Evolutionary conservation across 192 early-diverging fungal genomes (phyloP).

Genomic region (Irineochytrium annulatum): DNA sequence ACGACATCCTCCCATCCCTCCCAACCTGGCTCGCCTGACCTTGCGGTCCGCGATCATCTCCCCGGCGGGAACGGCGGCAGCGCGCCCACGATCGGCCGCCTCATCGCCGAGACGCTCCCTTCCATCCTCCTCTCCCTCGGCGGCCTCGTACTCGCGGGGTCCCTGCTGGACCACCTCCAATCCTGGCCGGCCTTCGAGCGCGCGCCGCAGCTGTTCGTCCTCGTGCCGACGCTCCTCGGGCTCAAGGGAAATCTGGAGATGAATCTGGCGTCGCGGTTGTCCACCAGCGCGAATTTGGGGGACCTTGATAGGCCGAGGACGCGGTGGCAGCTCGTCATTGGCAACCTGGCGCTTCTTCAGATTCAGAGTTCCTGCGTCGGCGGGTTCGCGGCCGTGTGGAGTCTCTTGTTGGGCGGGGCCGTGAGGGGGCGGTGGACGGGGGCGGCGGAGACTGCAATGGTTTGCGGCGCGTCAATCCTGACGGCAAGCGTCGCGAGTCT

Average conservation of each 20-base stretch:
- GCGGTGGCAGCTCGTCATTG: constrained; percentile 55
- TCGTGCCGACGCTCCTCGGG: constrained; percentile 78
- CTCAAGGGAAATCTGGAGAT: constrained; percentile 91
- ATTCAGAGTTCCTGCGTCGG: constrained; percentile 62
- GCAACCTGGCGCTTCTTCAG: constrained; percentile 73
- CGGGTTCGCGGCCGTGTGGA: constrained; percentile 65
- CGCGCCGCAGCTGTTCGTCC: constrained; percentile 74
- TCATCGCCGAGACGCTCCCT: constrained; percentile 13
- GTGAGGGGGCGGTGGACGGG: constrained; percentile 35
- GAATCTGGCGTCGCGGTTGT: constrained; percentile 82
- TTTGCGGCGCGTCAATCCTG: constrained; percentile 53
- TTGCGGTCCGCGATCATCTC: no score
- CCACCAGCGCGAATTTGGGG: constrained; percentile 58
- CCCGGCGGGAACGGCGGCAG: no score
- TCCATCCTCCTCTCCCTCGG: constrained; percentile 11
- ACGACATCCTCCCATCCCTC: no score
- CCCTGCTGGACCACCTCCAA: constrained; percentile 27
- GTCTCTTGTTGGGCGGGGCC: constrained; percentile 55
- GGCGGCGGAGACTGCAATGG: constrained; percentile 47
- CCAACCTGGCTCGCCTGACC: no score
- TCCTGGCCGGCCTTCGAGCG: constrained; percentile 60
- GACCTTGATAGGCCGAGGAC: constrained; percentile 36
- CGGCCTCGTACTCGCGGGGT: constrained; percentile 27
- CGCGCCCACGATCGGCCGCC: no score
- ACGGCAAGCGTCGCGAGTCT: constrained; percentile 55